Evolutionary conservation across 768 basidiomycete genomes (phyloP), one percentile per base, ranked within the genome.

Genomic region (Boletus barrowsii): DNA sequence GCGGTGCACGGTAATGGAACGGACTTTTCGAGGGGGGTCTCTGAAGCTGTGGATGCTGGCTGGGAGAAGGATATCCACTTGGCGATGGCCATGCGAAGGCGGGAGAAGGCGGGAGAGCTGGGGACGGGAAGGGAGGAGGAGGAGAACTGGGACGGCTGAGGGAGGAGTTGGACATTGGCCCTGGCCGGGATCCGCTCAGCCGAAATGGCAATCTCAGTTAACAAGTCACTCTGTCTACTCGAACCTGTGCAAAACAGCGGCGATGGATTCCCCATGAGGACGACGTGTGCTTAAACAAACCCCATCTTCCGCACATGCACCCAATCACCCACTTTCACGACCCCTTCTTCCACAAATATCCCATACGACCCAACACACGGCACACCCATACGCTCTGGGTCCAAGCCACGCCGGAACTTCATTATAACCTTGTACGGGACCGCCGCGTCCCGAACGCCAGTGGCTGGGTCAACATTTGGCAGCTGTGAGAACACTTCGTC

Each of bases 361-460:
- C 75, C 86, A 62, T 90, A 87, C 61, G 80, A 80, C 4, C 88
- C 88, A 35, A 91, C 74, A 61, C 86, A 90, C 1, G 88, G 76
- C 59, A 76, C 78, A 70, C 73, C 69, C 55, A 75, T 75, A 2
- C 73, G 60, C 20, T 54, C 63, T 0, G 80, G 79, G 64, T 87
- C 82, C 47, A 86, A 51, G 17, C 84, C 83, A 30, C 68, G 80
- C 36, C 88, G 80, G 67, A 87, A 85, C 73, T 86, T 88, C 80
- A 83, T 84, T 10, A 90, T 64, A 8, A 83, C 79, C 69, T 91
- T 89, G 71, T 75, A 88, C 5, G 89, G 89, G 5, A 91, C 88
- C 0, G 87, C 86, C 15, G 76, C 76, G 62, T 92, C 88, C 18
- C 83, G 79, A 18, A 78, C 67, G 30, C 88, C 89, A 4, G 83